Conservation (phyloP, 179 eudicot genomes). For the Carnegiea gigantea region DNA sequence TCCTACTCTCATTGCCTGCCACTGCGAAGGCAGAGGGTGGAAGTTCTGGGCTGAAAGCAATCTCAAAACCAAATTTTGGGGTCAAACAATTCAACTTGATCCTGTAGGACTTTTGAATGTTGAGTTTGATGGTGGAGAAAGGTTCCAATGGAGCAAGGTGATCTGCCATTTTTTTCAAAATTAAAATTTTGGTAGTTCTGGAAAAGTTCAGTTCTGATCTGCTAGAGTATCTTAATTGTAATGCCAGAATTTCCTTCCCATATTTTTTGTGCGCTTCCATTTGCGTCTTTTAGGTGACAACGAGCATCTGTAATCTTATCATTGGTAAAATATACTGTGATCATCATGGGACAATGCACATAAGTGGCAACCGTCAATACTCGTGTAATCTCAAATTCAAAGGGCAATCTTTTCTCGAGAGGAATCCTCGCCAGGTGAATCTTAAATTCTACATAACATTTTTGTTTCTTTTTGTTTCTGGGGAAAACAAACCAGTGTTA, state of each 20-base stretch:
- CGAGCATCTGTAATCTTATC: slow-evolving; percentile 81
- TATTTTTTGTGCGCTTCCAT: background rate
- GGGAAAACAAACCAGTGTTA: too few species aligned
- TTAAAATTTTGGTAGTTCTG: background rate
- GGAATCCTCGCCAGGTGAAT: slow-evolving; percentile 86
- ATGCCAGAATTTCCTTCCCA: background rate
- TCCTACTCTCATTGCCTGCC: slow-evolving; percentile 87
- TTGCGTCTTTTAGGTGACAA: slow-evolving; percentile 63
- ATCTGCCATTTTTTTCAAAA: background rate
- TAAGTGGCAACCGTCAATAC: slow-evolving; percentile 69
- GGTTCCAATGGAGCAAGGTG: slow-evolving; percentile 92
- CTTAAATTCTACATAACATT: background rate
- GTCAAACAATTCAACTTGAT: slow-evolving; percentile 83
- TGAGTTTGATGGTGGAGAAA: slow-evolving; percentile 83
- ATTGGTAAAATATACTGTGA: slow-evolving; percentile 83
- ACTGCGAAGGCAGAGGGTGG: slow-evolving; percentile 89
- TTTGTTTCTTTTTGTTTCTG: background rate
- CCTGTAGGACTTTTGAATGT: slow-evolving; percentile 74
- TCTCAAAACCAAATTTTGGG: slow-evolving; percentile 83
- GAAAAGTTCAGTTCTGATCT: background rate
- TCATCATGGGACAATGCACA: slow-evolving; percentile 91
- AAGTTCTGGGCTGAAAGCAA: slow-evolving; percentile 88
- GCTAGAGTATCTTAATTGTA: background rate
- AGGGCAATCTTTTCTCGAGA: slow-evolving; percentile 81
- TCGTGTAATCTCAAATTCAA: slow-evolving; percentile 93